Percentiles rank a stretch among this genome's conserved stretches.
These are phyloP conservation scores for Phoma sp. DNA, from an alignment of 2,329 filamentous ascomycete species.

Conservation along the genomic window DNA sequence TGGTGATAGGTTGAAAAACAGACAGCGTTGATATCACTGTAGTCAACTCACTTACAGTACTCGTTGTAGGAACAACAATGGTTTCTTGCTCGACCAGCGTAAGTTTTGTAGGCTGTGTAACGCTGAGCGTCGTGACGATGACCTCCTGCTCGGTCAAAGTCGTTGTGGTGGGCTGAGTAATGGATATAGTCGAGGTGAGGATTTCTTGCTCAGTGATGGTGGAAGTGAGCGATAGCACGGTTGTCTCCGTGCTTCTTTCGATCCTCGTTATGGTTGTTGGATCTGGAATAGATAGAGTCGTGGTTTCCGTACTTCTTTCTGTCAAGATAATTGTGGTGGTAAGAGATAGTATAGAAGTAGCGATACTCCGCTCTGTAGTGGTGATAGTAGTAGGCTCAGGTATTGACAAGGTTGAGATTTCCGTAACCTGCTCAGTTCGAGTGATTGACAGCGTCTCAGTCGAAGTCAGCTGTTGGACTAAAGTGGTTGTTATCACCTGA, in stretches of 20 bases:
- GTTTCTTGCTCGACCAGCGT: neutral
- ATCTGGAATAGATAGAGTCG: neutral
- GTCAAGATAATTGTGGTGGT: neutral
- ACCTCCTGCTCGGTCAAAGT: neutral
- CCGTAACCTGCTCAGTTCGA: neutral
- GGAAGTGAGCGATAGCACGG: too few species aligned
- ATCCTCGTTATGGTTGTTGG: neutral
- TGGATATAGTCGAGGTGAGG: neutral
- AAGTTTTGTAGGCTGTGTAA: neutral
- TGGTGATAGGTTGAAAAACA: neutral
- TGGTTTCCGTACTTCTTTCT: neutral
- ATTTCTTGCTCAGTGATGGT: too few species aligned
- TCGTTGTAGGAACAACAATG: neutral
- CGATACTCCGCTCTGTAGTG: neutral
- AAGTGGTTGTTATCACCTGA: neutral
- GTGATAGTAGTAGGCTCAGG: neutral
- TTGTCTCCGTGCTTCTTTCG: too few species aligned
- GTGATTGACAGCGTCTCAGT: neutral
- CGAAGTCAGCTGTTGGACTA: neutral
- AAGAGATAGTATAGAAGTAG: neutral
- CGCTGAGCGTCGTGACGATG: neutral
- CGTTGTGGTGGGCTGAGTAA: neutral
- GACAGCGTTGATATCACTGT: neutral
- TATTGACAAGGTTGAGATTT: neutral
- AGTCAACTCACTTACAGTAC: neutral